Conservation (phyloP, 108 stramenopile genomes). For the Nitzschia inconspicua region DNA sequence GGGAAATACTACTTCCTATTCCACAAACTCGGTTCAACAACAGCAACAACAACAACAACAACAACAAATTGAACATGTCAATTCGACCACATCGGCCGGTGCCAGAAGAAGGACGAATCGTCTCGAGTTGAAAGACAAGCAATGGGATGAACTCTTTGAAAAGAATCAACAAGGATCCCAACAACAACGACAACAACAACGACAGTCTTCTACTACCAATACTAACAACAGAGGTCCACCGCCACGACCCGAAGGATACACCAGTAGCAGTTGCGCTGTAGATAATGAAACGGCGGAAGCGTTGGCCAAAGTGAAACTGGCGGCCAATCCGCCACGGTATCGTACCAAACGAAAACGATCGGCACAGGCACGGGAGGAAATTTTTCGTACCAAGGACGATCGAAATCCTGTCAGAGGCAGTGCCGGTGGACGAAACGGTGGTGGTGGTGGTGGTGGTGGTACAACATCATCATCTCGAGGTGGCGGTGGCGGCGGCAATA, state of each 20-base stretch:
- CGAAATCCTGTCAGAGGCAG: background rate
- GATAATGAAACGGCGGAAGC: constrained; percentile 26
- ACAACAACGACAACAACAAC: background rate
- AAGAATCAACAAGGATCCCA: background rate
- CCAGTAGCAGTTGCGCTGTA: background rate
- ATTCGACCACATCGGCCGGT: constrained; percentile 2
- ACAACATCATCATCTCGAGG: background rate
- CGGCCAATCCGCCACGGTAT: constrained; percentile 27
- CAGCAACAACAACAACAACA: background rate
- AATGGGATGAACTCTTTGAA: constrained; percentile 52
- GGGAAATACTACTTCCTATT: background rate
- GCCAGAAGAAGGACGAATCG: constrained; percentile 31
- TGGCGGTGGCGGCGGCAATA: background rate
- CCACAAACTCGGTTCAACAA: background rate
- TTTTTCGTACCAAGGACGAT: constrained; percentile 25
- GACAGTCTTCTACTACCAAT: background rate
- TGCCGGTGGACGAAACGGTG: background rate
- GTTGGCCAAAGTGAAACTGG: constrained; percentile 24
- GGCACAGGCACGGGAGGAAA: constrained; percentile 28
- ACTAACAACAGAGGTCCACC: background rate
- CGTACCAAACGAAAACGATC: constrained; percentile 23
- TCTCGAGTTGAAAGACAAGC: constrained; percentile 33
- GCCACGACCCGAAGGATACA: constrained; percentile 5
- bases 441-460: background rate
- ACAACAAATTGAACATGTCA: background rate